Evolutionary conservation across 495 filamentous ascomycete genomes (phyloP).

Genomic region (Paragyromitra xinjiangensis): DNA sequence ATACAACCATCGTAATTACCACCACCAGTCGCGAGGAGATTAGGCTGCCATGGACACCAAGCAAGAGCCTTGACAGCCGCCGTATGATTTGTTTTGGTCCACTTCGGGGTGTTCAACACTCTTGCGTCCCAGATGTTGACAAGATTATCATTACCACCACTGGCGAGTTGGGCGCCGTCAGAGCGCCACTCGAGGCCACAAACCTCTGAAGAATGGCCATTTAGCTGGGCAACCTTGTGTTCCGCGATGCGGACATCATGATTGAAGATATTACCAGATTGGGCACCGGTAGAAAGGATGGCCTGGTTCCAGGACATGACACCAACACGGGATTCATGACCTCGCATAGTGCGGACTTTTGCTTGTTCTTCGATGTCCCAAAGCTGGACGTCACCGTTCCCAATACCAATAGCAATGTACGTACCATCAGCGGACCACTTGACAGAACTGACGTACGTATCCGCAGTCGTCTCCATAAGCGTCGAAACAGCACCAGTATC

Average conservation of each 20-base stretch:
- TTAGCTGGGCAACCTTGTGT: conserved; percentile 95
- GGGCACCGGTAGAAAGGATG: conserved; percentile 89
- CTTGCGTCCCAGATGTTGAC: conserved; percentile 99
- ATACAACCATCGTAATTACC: conserved; percentile 96
- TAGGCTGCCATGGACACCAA: conserved; percentile 99
- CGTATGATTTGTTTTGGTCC: conserved; percentile 98
- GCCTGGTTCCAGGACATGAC: conserved; percentile 99
- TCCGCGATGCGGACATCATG: conserved; percentile 97
- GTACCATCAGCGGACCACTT: conserved; percentile 98
- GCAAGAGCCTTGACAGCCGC: conserved; percentile 97
- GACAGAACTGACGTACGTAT: conserved; percentile 96
- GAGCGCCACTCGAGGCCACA: conserved; percentile 97
- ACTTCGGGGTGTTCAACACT: conserved; percentile 88
- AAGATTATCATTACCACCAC: conserved; percentile 98
- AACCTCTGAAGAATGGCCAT: conserved; percentile 94
- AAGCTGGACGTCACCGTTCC: conserved; percentile 95
- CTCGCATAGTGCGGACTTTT: conserved; percentile 96
- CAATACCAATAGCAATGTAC: conserved; percentile 93
- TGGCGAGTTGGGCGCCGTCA: conserved; percentile 93
- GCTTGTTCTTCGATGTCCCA: conserved; percentile 96
- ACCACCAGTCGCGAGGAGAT: conserved; percentile 94
- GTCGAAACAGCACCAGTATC: conserved; percentile 85
- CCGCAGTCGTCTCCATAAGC: conserved; percentile 82
- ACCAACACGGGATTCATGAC: conserved; percentile 93
- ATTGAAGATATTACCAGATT: conserved; percentile 96